These are phyloP conservation scores for Arthrobotrys entomopaga DNA, from an alignment of 2,329 filamentous ascomycete species.

Conservation along the genomic window DNA sequence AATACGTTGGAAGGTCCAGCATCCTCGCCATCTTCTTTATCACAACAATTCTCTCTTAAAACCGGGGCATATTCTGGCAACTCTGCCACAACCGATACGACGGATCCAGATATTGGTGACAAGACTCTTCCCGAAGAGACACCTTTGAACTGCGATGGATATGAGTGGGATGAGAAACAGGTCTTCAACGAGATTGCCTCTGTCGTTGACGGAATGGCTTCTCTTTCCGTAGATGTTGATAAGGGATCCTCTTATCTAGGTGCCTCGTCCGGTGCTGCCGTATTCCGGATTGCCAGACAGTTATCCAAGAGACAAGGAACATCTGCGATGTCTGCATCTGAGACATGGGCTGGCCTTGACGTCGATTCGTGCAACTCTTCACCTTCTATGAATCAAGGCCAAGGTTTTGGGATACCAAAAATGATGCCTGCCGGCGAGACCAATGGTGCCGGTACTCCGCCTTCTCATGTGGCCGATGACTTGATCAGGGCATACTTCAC, in stretches of 20 bases:
- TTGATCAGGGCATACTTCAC: constrained; percentile 64
- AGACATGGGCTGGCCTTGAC: constrained; percentile 46
- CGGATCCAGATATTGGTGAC: constrained; percentile 44
- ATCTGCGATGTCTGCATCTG: constrained; percentile 29
- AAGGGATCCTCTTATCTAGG: constrained; percentile 52
- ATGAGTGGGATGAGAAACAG: constrained; percentile 55
- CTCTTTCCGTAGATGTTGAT: constrained; percentile 49
- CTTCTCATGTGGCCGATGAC: constrained; percentile 55
- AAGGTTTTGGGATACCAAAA: constrained; percentile 49
- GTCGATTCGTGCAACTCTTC: constrained; percentile 50
- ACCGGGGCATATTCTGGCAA: constrained; percentile 57
- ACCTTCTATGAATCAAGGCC: constrained; percentile 41
- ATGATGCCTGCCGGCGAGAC: constrained; percentile 46
- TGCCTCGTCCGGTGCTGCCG: constrained; percentile 48
- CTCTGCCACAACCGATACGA: constrained; percentile 45
- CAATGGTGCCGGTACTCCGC: constrained; percentile 46
- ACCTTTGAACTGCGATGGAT: constrained; percentile 48
- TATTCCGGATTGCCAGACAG: constrained; percentile 49
- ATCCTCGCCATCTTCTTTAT: constrained; percentile 47
- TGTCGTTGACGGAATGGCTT: constrained; percentile 51
- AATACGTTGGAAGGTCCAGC: constrained; percentile 46
- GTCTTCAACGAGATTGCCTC: constrained; percentile 53
- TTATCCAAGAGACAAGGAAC: constrained; percentile 50
- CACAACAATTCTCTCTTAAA: constrained; percentile 46
- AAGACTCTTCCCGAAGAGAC: constrained; percentile 52